phyloP scores from a whole-genome alignment of 2,329 filamentous ascomycete species.

The Aspergillus sp. region DNA sequence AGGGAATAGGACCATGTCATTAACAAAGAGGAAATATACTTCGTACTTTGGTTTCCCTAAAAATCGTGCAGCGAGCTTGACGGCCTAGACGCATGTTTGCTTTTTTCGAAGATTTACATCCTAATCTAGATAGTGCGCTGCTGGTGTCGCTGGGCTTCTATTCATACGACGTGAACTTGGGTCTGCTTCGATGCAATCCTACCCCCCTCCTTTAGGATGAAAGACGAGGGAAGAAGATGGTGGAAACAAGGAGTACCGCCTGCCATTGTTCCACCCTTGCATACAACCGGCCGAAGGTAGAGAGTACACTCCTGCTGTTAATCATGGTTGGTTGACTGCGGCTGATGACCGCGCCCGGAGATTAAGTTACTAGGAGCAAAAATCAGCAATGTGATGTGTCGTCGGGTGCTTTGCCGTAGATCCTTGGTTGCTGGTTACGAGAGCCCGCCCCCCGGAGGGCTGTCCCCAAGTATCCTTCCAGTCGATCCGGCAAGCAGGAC shows the following conservation, averaged over 20 bases:
- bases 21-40: neutral
- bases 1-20: neutral
- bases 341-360: neutral
- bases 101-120: neutral
- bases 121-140: neutral
- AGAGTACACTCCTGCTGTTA: neutral
- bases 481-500: neutral
- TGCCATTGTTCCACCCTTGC: neutral
- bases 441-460: too few species aligned
- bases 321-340: neutral
- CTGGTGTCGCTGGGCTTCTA: neutral
- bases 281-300: neutral
- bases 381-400: slow-evolving; percentile 3
- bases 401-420: neutral
- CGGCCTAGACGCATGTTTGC: slow-evolving; percentile 1
- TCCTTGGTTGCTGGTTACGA: neutral
- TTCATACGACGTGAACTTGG: neutral
- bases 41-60: neutral
- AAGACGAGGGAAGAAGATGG: neutral
- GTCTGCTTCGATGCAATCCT: too few species aligned
- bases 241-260: neutral
- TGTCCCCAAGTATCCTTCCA: neutral
- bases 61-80: neutral
- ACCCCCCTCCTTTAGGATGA: too few species aligned
- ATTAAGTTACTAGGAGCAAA: neutral